These are phyloP conservation scores for Hyaloperonospora arabidopsidis DNA, from an alignment of 352 stramenopile genomes.

Conservation along the genomic window DNA sequence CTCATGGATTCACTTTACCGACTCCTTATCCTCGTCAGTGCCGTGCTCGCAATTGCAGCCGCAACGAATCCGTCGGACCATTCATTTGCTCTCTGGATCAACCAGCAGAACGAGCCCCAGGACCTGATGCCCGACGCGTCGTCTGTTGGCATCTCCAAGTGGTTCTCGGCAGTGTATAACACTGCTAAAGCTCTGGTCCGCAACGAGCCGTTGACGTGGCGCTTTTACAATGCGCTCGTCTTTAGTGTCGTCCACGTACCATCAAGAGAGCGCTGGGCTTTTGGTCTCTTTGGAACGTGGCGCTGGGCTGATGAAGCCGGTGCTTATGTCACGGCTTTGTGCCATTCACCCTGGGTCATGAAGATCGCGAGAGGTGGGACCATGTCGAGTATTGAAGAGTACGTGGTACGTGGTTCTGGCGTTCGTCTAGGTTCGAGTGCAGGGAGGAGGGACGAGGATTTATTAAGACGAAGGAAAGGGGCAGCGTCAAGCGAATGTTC, in stretches of 20 bases:
- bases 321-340: constrained; percentile 36
- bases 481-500: constrained; percentile 8
- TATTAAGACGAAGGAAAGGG: constrained; percentile 11
- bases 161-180: constrained; percentile 63
- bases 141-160: constrained; percentile 48
- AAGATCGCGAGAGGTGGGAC: constrained; percentile 43
- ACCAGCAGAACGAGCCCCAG: constrained; percentile 36
- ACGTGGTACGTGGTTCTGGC: constrained; percentile 22
- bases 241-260: constrained; percentile 66
- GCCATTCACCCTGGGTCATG: constrained; percentile 39
- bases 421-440: neutral
- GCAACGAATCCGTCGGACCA: constrained; percentile 62
- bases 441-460: constrained; percentile 3
- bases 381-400: constrained; percentile 47
- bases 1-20: constrained; percentile 42
- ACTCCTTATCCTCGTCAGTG: constrained; percentile 25
- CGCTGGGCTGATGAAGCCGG: constrained; percentile 56
- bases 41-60: constrained; percentile 25
- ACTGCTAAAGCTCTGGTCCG: constrained; percentile 55
- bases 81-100: constrained; percentile 64
- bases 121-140: constrained; percentile 31
- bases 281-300: constrained; percentile 62
- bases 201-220: constrained; percentile 60
- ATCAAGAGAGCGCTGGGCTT: constrained; percentile 49
- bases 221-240: constrained; percentile 45